Evolutionary conservation across 2,329 filamentous ascomycete genomes (phyloP).

Genomic region (Aureobasidium sp.): DNA sequence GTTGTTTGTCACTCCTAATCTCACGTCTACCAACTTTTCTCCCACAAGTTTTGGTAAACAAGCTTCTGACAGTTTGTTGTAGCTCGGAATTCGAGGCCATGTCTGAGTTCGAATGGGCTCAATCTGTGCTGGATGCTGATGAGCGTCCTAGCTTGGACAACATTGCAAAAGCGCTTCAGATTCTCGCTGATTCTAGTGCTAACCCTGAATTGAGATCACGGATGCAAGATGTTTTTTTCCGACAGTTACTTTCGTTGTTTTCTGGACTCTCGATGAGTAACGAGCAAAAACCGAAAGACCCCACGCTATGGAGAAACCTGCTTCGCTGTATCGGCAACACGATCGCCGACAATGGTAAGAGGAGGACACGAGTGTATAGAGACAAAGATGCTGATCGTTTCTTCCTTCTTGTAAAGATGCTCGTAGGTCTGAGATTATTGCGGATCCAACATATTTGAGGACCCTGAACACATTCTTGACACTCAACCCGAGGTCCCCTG

Average conservation of each 20-base stretch:
- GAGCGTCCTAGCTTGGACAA: not conserved
- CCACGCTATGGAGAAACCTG: not conserved
- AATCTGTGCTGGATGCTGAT: constrained; percentile 2
- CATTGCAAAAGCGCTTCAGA: not conserved
- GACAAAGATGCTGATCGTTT: not conserved
- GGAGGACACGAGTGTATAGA: not conserved
- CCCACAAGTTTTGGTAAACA: not conserved
- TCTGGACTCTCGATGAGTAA: not conserved
- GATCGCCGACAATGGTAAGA: constrained; percentile 15
- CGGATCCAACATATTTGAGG: not conserved
- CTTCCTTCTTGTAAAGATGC: not conserved
- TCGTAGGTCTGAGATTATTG: constrained; percentile 8
- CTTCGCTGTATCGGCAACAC: constrained; percentile 16
- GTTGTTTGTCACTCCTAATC: not conserved
- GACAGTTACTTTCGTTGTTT: not conserved
- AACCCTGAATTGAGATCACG: not conserved
- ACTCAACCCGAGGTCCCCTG: not conserved
- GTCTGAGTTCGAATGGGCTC: not conserved
- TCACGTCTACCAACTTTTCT: not conserved
- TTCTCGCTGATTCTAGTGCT: constrained; percentile 5
- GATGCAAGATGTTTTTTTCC: not conserved
- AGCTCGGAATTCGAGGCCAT: not conserved
- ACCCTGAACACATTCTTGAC: not conserved
- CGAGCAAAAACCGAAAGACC: not conserved
- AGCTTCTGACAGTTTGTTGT: not conserved